Conservation (phyloP, 73 alveolate species). For the Blepharisma stoltei region DNA sequence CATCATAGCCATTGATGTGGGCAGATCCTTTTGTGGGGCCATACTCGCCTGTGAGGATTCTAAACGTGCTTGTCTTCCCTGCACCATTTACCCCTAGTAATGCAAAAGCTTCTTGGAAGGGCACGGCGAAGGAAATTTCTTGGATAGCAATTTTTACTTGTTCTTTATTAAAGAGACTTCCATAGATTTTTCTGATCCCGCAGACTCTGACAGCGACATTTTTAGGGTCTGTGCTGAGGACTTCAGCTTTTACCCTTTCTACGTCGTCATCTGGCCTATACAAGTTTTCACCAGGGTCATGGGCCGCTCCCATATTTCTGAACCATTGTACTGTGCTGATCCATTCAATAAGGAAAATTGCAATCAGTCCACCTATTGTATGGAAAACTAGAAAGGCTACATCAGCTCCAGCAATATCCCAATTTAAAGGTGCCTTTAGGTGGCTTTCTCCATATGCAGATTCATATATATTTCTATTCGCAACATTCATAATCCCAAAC, state of each 20-base stretch:
- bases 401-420: conserved; percentile 53
- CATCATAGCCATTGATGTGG: conserved; percentile 67
- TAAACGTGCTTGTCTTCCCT: conserved; percentile 73
- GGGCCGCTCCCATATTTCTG: conserved; percentile 6
- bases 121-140: conserved; percentile 68
- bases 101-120: conserved; percentile 79
- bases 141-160: conserved; percentile 61
- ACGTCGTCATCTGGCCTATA: conserved; percentile 69
- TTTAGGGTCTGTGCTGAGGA: conserved; percentile 40
- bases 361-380: conserved; percentile 24
- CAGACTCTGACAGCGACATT: conserved; percentile 52
- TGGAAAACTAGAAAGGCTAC: conserved; percentile 34
- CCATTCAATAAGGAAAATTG: conserved; percentile 1
- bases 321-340: conserved; percentile 12
- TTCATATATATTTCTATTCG: conserved; percentile 41
- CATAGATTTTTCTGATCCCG: conserved; percentile 64
- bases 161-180: conserved; percentile 44
- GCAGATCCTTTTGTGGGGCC: conserved; percentile 86
- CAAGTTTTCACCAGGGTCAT: neutral
- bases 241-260: conserved; percentile 56
- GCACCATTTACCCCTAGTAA: conserved; percentile 85
- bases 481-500: conserved; percentile 73
- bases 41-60: conserved; percentile 87
- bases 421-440: conserved; percentile 30
- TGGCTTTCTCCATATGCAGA: conserved; percentile 36